Evolutionary conservation across 306 rosid genomes (phyloP).

Genomic region (Amphicarpaea edgeworthii): DNA sequence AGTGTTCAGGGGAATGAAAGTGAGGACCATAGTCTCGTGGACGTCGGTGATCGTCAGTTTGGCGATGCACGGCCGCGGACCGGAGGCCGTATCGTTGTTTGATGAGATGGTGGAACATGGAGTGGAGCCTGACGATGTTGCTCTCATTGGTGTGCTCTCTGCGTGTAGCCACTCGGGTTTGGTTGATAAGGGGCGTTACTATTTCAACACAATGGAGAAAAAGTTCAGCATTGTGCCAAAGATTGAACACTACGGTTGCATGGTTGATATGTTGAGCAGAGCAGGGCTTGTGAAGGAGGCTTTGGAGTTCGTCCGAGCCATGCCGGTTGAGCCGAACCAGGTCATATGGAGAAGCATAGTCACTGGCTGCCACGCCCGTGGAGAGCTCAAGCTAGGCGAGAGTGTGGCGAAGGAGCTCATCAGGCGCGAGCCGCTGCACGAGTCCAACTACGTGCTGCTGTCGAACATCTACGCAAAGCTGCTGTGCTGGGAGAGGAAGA

Average conservation of each 20-base stretch:
- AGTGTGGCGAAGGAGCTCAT: slow-evolving; percentile 68
- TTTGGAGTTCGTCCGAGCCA: slow-evolving; percentile 62
- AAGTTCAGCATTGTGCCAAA: slow-evolving; percentile 64
- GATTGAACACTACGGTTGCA: slow-evolving; percentile 92
- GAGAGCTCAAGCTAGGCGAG: slow-evolving; percentile 79
- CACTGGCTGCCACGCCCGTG: slow-evolving; percentile 76
- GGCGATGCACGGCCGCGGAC: slow-evolving; percentile 90
- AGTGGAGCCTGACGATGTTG: slow-evolving; percentile 77
- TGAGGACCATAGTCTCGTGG: slow-evolving; percentile 83
- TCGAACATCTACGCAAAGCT: slow-evolving; percentile 87
- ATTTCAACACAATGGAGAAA: slow-evolving; percentile 67
- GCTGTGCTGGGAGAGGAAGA: slow-evolving; percentile 82
- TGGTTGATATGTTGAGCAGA: slow-evolving; percentile 89
- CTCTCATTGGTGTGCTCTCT: slow-evolving; percentile 83
- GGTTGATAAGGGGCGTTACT: slow-evolving; percentile 69
- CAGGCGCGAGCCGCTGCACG: slow-evolving; percentile 69
- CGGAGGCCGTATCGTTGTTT: slow-evolving; percentile 70
- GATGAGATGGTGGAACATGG: slow-evolving; percentile 75
- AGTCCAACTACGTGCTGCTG: slow-evolving; percentile 79
- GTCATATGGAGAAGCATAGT: slow-evolving; percentile 76
- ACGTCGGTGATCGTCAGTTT: slow-evolving; percentile 86
- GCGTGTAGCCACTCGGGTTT: slow-evolving; percentile 90
- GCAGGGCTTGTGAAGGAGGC: slow-evolving; percentile 87
- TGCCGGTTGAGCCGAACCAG: slow-evolving; percentile 81
- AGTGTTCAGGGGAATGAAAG: slow-evolving; percentile 64